Percentiles rank a stretch among this genome's conserved stretches.
Conservation (phyloP, 129 eudicot species). For the Sambucus nigra region DNA sequence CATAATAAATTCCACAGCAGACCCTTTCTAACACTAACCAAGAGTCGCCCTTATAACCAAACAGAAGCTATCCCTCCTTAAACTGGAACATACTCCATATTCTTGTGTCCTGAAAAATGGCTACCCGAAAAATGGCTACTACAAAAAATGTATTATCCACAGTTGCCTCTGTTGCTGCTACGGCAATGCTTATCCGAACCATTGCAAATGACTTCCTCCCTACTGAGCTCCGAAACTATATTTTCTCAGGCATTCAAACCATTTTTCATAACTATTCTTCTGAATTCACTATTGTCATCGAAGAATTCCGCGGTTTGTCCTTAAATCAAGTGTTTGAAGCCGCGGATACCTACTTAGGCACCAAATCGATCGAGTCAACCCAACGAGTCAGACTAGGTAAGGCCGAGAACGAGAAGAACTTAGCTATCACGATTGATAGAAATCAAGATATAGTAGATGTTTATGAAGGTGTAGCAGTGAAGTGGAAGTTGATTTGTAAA, state of each 20-base stretch:
- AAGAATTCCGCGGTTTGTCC: constrained; percentile 46
- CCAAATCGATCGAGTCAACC: constrained; percentile 22
- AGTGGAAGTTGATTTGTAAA: constrained; percentile 32
- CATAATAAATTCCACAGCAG: too few relatives aligned
- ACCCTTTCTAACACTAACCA: too few relatives aligned
- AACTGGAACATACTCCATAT: too few relatives aligned
- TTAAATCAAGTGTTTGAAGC: constrained; percentile 53
- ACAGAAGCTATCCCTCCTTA: too few relatives aligned
- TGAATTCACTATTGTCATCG: constrained; percentile 47
- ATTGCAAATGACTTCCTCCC: constrained; percentile 49
- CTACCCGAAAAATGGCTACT: constrained; percentile 30
- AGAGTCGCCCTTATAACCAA: too few relatives aligned
- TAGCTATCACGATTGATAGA: constrained; percentile 33
- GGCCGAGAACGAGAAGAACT: constrained; percentile 31
- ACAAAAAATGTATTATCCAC: constrained; percentile 45
- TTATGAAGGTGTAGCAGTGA: constrained; percentile 19
- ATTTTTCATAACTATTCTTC: constrained; percentile 38
- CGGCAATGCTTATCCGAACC: constrained; percentile 43
- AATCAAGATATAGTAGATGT: constrained; percentile 30
- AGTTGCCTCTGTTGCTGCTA: constrained; percentile 49
- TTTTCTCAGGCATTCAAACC: constrained; percentile 26
- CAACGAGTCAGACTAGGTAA: constrained; percentile 40
- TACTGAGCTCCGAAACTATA: constrained; percentile 34
- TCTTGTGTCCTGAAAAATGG: too few relatives aligned
- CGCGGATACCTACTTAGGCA: constrained; percentile 33